Evolutionary conservation across 257 asterid genomes (phyloP), one percentile per base, ranked within the genome.

Genomic region (Solanum tarapatanum): DNA sequence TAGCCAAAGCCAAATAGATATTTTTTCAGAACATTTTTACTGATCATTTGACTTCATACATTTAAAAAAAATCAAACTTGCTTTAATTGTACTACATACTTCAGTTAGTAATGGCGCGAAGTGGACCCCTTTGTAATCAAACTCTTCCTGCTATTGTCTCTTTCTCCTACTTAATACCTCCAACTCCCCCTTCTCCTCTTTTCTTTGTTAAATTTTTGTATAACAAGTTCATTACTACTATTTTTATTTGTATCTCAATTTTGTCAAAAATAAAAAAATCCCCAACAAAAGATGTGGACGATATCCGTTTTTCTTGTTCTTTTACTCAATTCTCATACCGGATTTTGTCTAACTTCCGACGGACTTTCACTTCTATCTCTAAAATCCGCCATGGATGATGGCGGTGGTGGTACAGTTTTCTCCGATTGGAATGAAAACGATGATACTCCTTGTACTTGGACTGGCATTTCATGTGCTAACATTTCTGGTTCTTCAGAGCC

Each of bases 391-490:
- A 91, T 92, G 84, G 98, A 93, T 86, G 89, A 83, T 86, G 90
- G 88, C 36, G 90, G 77, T 90, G 90, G 77, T 90, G 89, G 87
- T 87, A 79, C 92, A 39, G 93, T 92, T 32, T 90, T 97, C 45
- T 23, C 93, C 30, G 95, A 94, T 91, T 97, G 99, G 99, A 89
- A 94, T 85, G 98, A 94, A 90, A 80, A 91, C 85, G 99, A 95
- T 9, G 87, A 88, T 58, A 92, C 94, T 82, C 99, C 99, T 17
- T 97, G 99, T 86, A 93, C 72, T 41, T 95, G 99, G 99, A 87
- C 94, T 6, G 99, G 99, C 48, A 85, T 97, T 80, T 96, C 98
- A 14, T 95, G 99, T 84, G 89, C 90, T 93, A 96, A 95, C 87
- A 66, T 97, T 10, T 91, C 99, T 84, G 94, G 93, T 26, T 90